phyloP scores from a whole-genome alignment of 2,329 filamentous ascomycete genomes.

The Pyricularia sp. region DNA sequence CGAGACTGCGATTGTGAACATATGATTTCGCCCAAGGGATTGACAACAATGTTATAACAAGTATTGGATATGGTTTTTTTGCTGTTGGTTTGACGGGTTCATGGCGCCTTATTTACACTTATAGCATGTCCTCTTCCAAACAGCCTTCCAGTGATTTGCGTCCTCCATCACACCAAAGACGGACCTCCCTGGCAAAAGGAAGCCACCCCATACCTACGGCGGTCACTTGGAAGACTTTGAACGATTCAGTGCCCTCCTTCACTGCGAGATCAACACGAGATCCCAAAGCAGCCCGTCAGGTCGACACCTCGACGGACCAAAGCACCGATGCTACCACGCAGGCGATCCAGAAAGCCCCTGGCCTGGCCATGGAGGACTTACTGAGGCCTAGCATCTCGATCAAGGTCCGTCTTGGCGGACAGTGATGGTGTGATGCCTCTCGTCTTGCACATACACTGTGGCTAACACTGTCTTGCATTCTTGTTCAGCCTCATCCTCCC shows the following conservation, averaged over 20 bases:
- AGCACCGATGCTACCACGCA: slow-evolving; percentile 14
- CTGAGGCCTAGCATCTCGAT: slow-evolving; percentile 38
- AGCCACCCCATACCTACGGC: neutral
- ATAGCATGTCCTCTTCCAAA: neutral
- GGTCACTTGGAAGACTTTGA: neutral
- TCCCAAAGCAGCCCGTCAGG: neutral
- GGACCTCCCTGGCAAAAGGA: neutral
- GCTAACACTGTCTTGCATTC: neutral
- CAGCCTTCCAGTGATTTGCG: neutral
- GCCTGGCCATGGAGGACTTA: slow-evolving; percentile 34
- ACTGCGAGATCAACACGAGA: neutral
- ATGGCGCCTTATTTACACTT: neutral
- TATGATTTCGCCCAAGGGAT: neutral
- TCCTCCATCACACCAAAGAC: neutral
- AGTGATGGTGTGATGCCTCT: neutral
- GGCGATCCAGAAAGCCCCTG: slow-evolving; percentile 3
- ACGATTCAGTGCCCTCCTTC: neutral
- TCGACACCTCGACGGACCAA: slow-evolving; percentile 9
- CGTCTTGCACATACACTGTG: slow-evolving; percentile 6
- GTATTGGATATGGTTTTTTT: neutral
- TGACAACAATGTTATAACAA: neutral
- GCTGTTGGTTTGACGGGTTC: neutral
- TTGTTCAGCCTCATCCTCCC: slow-evolving; percentile 38
- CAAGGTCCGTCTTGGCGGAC: slow-evolving; percentile 26
- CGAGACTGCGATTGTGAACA: neutral